phyloP scores from a whole-genome alignment of 208 protist genomes.

The Trypanosoma boissoni region DNA sequence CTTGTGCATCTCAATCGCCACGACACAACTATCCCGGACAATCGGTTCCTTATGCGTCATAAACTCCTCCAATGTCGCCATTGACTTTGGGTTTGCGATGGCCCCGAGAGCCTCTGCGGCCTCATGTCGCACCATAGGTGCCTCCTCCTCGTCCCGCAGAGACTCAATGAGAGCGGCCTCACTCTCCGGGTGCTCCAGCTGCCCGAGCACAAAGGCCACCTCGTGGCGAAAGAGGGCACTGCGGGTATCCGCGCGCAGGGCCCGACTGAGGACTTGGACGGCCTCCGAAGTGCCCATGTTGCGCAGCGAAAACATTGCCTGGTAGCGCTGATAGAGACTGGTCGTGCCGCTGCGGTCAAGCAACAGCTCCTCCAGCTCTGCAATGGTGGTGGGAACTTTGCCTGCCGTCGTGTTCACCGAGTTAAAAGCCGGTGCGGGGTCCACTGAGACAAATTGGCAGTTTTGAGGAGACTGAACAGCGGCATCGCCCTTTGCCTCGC shows the following conservation, averaged over 20 bases:
- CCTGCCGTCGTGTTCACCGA: constrained; percentile 21
- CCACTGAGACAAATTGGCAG: constrained; percentile 86
- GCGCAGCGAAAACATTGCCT: constrained; percentile 95
- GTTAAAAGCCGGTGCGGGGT: constrained; percentile 89
- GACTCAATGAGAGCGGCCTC: constrained; percentile 61
- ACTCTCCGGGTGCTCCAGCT: constrained; percentile 89
- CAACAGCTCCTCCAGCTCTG: constrained; percentile 58
- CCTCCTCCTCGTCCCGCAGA: constrained; percentile 83
- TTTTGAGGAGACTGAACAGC: constrained; percentile 43
- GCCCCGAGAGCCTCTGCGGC: constrained; percentile 97
- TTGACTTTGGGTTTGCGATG: constrained; percentile 81
- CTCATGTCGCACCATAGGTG: constrained; percentile 97
- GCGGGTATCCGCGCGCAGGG: constrained; percentile 80
- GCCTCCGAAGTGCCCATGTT: constrained; percentile 76
- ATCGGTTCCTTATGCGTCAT: constrained; percentile 72
- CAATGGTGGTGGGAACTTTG: constrained; percentile 37
- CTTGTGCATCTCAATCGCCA: constrained; percentile 86
- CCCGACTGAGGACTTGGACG: constrained; percentile 76
- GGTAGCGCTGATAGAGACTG: constrained; percentile 93
- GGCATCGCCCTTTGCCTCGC: constrained; percentile 46
- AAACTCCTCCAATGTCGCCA: constrained; percentile 61
- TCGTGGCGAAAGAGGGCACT: constrained; percentile 97
- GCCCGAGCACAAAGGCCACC: constrained; percentile 97
- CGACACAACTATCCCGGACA: constrained; percentile 81
- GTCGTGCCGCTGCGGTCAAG: constrained; percentile 59